phyloP scores from a whole-genome alignment of 768 basidiomycete genomes.

The Leccinum sublutescens region DNA sequence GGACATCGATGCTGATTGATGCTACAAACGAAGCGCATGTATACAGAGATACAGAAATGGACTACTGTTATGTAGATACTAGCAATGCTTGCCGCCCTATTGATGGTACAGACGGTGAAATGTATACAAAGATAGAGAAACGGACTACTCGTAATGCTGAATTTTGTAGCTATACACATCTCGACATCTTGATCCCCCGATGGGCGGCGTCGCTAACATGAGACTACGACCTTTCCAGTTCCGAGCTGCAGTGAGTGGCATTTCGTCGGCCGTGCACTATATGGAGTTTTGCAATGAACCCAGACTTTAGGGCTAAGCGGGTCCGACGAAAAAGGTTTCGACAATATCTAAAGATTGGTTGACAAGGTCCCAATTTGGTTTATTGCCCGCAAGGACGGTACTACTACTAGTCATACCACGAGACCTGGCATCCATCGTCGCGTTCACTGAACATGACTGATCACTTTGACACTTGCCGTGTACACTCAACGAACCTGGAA shows the following conservation, averaged over 20 bases:
- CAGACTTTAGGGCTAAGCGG: constrained; percentile 33
- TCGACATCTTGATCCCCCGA: not conserved
- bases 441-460: too few species aligned
- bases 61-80: too few species aligned
- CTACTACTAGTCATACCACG: constrained; percentile 2
- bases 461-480: too few species aligned
- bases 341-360: constrained; percentile 28
- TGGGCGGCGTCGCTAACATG: not conserved
- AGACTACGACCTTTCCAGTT: constrained; percentile 17
- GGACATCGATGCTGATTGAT: too few species aligned
- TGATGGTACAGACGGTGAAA: too few species aligned
- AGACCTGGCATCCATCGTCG: too few species aligned
- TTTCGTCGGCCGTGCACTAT: not conserved
- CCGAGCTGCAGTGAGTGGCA: constrained; percentile 21
- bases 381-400: not conserved
- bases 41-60: too few species aligned
- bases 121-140: too few species aligned
- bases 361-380: constrained; percentile 11
- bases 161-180: not conserved
- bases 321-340: constrained; percentile 33
- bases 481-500: too few species aligned
- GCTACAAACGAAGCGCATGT: too few species aligned
- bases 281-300: not conserved
- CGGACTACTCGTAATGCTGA: too few species aligned
- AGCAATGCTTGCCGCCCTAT: too few species aligned